Base-by-base conservation (phyloP, 2,329 filamentous ascomycete species). In the Alternaria brassicae region DNA sequence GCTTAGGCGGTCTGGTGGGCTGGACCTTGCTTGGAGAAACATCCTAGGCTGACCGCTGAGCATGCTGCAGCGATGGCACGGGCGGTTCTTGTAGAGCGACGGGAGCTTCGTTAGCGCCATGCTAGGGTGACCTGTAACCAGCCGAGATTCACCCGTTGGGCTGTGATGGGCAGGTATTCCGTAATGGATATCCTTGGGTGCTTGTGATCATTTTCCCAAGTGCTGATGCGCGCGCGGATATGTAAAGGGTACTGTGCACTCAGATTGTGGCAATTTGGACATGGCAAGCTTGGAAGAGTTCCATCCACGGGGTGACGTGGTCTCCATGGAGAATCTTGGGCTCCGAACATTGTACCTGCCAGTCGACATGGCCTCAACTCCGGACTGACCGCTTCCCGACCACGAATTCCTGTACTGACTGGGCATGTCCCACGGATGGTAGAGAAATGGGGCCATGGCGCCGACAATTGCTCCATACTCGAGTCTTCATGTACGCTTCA, bases 61-160 rank as follows among this genome's bases (percentile, higher is more conserved):
- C 66, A 60, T 68, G 65, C 42, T 68, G 63, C 64, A 67, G 65
- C 61, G 61, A 63, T 70, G 68, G 69, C 67, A 69, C 69, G 66
- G 63, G 40, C 60, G 60, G 65, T 65, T 58, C 61, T 62, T 52
- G 61, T 67, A 66, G 50, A 47, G 62, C 63, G 45, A 60, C 69
- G 71, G 71, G 66, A 69, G 65, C 63, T 65, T 63, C 56, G 42
- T 58, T 60, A 60, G 57, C 61, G 56, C 40, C 34, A 28, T 48
- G 51, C 56, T 64, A 65, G 63, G 58, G 60, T 60, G 42, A 59
- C 56, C 61, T 57, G 37, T 47, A 54, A 60, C 60, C 60, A 63
- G 56, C 72, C 70, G 69, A 72, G 55, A 61, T 70, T 69, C 54
- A 62, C 61, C 70, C 71, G 70, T 55, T 48, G 48, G 69, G 69